A percentile compares a stretch with the other conserved stretches of the same genome.
These are phyloP conservation scores for Colletotrichum somersetense DNA, from an alignment of 2,329 filamentous ascomycete genomes.

Conservation along the genomic window DNA sequence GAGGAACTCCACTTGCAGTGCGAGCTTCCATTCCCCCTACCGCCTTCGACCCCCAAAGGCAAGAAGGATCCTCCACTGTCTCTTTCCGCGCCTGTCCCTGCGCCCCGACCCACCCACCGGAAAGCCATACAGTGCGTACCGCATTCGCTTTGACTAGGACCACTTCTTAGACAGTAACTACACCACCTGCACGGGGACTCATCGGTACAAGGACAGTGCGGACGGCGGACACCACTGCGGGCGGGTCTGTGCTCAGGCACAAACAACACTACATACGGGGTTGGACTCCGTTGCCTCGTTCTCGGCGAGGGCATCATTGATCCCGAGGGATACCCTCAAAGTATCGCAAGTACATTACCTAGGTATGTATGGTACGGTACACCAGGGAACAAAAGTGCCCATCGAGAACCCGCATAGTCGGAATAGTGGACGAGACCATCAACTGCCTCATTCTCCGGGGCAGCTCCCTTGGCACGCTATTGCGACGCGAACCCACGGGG, in stretches of 20 bases:
- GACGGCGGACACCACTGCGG: background rate
- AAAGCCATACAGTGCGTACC: conserved; percentile 25
- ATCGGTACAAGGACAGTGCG: conserved; percentile 14
- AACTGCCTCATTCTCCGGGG: background rate
- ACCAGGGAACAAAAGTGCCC: background rate
- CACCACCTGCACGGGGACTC: background rate
- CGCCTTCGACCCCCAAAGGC: background rate
- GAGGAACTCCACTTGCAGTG: background rate
- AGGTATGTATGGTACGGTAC: background rate
- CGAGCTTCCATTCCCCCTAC: background rate
- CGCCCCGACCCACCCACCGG: background rate
- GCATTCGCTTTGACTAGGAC: conserved; percentile 2
- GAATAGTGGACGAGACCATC: background rate
- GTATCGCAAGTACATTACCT: too few species aligned
- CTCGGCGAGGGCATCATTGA: background rate
- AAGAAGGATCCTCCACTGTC: background rate
- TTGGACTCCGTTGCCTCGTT: background rate
- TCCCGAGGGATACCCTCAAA: background rate
- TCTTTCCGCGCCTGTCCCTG: conserved; percentile 20
- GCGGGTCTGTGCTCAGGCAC: background rate
- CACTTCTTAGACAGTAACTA: background rate
- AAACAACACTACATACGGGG: background rate
- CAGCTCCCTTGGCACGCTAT: background rate
- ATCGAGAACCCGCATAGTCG: background rate
- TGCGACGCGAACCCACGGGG: background rate